Conservation (phyloP, 2,329 filamentous ascomycete species). For the Cordyceps cicadae region DNA sequence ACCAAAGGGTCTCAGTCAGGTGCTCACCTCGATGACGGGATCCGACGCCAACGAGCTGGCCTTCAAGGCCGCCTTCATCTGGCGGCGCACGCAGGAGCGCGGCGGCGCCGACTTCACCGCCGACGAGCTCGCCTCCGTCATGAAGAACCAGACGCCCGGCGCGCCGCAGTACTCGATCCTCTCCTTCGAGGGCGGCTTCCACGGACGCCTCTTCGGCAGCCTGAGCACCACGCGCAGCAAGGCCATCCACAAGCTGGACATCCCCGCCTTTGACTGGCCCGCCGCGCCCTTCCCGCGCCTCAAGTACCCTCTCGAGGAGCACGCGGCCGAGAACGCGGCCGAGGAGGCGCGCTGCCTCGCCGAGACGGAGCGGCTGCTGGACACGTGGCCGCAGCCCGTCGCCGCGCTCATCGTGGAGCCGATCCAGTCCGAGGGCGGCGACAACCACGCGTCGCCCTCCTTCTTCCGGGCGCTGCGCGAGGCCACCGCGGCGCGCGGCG, state of each 20-base stretch:
- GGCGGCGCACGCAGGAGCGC: slow-evolving; percentile 71
- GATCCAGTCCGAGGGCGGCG: slow-evolving; percentile 86
- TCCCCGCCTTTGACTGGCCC: slow-evolving; percentile 91
- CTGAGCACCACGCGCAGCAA: slow-evolving; percentile 87
- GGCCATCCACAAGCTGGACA: slow-evolving; percentile 90
- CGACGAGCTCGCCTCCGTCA: slow-evolving; percentile 64
- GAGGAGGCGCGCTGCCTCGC: slow-evolving; percentile 74
- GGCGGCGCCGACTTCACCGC: slow-evolving; percentile 76
- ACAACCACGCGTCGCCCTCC: slow-evolving; percentile 81
- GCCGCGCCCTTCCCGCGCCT: slow-evolving; percentile 78
- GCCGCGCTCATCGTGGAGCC: slow-evolving; percentile 81
- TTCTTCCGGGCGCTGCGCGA: slow-evolving; percentile 82
- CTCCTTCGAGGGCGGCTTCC: slow-evolving; percentile 82
- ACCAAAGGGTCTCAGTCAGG: slow-evolving; percentile 74
- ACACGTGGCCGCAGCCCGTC: slow-evolving; percentile 68
- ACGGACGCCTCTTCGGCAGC: slow-evolving; percentile 81
- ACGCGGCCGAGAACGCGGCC: slow-evolving; percentile 67
- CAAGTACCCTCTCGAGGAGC: slow-evolving; percentile 78
- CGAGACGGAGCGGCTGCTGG: slow-evolving; percentile 75
- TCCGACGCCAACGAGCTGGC: slow-evolving; percentile 92
- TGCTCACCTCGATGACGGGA: slow-evolving; percentile 83
- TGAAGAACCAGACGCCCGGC: slow-evolving; percentile 74
- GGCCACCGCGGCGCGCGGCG: slow-evolving; percentile 65
- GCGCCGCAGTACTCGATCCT: slow-evolving; percentile 75
- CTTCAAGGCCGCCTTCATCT: slow-evolving; percentile 95